Evolutionary conservation across 1,284 basidiomycete species (phyloP), one percentile per base, ranked within the genome.

Genomic region (Cryptococcus maquisensis): DNA sequence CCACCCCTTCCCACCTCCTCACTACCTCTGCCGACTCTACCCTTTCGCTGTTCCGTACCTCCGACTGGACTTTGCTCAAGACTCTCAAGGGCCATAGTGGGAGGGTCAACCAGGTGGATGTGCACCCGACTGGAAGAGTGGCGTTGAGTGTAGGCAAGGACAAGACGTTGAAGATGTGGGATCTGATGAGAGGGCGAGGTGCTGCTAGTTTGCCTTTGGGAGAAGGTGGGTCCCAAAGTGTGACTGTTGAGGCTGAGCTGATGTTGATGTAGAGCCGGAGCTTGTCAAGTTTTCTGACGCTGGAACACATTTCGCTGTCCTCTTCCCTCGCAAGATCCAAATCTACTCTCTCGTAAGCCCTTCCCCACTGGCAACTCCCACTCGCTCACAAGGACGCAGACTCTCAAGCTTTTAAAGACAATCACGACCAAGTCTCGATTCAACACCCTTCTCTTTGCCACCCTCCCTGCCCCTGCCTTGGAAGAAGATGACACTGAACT

Each of bases 131-230:
- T 0, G 90, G 92, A 3, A 88, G 96, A 65, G 83, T 97, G 16
- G 94, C 88, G 0, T 76, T 98, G 28, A 90, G 86, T 60, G 92
- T 97, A 0, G 95, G 95, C 12, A 87, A 87, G 65, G 95, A 98
- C 70, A 81, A 84, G 58, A 91, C 89, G 8, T 72, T 98, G 56
- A 83, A 93, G 48, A 95, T 98, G 92, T 98, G 95, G 95, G 95
- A 98, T 79, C 79, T 98, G 44, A 96, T 97, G 89, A 81, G 93
- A 45, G 95, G 93, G 1, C 87, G 88, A 69, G 90, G 90, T 2
- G 85, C 86, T 13, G 90, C 90, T 4, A 93, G 90, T 68, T 87
- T 86, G 36, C 90, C 93, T 67, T 76, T 96, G 4, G 88, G 88
- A 16, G 86, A 86, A 77, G 90, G 90, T 89, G 58, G 51, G 79